Percentiles rank a stretch among this genome's conserved stretches.
Evolutionary conservation across 305 asterid species (phyloP).

Genomic region (Solanum hybrid): DNA sequence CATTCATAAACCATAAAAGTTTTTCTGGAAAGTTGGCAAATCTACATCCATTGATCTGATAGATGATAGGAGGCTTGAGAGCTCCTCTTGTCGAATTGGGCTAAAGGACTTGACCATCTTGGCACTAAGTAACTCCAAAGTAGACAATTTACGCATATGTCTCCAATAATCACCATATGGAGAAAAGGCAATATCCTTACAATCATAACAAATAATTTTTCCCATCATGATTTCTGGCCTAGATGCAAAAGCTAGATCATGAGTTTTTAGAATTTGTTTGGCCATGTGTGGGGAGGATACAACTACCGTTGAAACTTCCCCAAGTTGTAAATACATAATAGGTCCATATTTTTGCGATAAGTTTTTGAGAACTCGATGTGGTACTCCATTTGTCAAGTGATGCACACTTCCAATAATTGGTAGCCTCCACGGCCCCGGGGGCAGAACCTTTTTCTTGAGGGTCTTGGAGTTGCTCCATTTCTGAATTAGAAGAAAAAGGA

Average conservation of each 20-base stretch:
- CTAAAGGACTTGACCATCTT: neutral
- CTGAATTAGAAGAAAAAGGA: neutral
- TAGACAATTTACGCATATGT: neutral
- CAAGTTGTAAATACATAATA: constrained; percentile 9
- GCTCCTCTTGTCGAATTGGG: neutral
- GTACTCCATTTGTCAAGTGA: neutral
- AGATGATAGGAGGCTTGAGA: neutral
- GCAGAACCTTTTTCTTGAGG: neutral
- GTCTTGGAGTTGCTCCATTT: neutral
- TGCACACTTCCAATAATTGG: neutral
- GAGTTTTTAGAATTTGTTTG: neutral
- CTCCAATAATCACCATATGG: neutral
- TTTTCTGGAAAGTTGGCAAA: neutral
- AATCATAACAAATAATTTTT: neutral
- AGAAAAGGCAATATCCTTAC: neutral
- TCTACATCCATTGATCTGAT: neutral
- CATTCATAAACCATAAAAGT: neutral
- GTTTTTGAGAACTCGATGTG: constrained; percentile 1
- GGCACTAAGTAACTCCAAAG: neutral
- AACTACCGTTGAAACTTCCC: constrained; percentile 8
- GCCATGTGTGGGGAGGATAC: constrained; percentile 4
- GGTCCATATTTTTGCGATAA: constrained; percentile 10
- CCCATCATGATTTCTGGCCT: neutral
- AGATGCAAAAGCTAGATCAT: neutral
- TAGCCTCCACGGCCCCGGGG: neutral